Conservation (phyloP, 2,329 filamentous ascomycete species). For the Cladosporium sp. region DNA sequence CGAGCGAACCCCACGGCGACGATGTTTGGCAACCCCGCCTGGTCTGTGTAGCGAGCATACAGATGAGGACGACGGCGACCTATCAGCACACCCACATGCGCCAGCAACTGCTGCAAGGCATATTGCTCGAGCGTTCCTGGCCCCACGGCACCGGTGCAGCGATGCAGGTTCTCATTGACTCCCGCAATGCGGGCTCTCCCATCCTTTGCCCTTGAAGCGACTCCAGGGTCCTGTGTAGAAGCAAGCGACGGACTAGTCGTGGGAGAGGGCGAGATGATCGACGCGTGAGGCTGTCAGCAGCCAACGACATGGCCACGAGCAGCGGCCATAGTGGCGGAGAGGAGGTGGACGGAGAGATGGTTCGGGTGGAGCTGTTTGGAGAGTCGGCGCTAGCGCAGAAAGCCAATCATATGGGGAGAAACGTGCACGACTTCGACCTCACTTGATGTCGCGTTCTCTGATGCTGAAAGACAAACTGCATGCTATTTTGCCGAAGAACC, state of each 20-base stretch:
- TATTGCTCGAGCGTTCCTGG: constrained; percentile 3
- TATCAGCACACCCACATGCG: constrained; percentile 19
- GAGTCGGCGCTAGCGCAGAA: neutral
- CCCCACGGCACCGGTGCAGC: constrained; percentile 4
- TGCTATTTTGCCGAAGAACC: constrained; percentile 7
- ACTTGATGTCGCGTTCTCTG: neutral
- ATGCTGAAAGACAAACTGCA: neutral
- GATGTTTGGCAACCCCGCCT: constrained; percentile 17
- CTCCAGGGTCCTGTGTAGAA: constrained; percentile 6
- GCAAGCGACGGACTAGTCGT: neutral
- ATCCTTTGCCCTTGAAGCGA: constrained; percentile 2
- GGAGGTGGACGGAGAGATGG: neutral
- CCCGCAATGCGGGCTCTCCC: constrained; percentile 7
- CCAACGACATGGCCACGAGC: constrained; percentile 14
- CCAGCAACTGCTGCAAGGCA: neutral
- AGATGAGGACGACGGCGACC: constrained; percentile 1
- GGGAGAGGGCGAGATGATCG: neutral
- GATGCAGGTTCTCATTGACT: neutral
- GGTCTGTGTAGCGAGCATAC: neutral
- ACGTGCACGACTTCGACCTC: too few species aligned
- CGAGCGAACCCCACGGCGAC: constrained; percentile 11
- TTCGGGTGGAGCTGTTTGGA: neutral
- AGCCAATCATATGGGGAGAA: too few species aligned
- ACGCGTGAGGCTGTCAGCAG: constrained; percentile 16
- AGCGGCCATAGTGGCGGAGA: constrained; percentile 10